phyloP scores from a whole-genome alignment of 2,329 filamentous ascomycete species.

The Dothideomycetes sp. region DNA sequence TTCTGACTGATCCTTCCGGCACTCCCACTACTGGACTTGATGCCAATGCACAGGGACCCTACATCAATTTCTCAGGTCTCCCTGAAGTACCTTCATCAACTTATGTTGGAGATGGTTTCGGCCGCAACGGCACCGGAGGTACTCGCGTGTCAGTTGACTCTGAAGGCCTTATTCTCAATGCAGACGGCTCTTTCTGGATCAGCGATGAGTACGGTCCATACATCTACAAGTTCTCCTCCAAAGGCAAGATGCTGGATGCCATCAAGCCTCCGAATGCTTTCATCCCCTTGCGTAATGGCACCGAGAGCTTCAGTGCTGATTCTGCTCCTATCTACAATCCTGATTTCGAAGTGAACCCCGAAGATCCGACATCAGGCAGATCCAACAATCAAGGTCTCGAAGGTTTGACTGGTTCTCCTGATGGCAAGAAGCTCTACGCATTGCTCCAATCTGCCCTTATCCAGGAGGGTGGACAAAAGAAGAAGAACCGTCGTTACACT shows the following conservation, averaged over 20 bases:
- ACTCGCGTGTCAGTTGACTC: constrained; percentile 53
- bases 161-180: constrained; percentile 56
- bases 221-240: constrained; percentile 53
- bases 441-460: constrained; percentile 57
- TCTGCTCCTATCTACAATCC: constrained; percentile 53
- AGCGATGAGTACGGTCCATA: constrained; percentile 64
- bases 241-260: constrained; percentile 52
- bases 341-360: constrained; percentile 41
- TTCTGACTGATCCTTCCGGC: constrained; percentile 55
- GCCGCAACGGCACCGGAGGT: constrained; percentile 50
- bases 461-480: constrained; percentile 52
- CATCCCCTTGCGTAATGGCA: constrained; percentile 54
- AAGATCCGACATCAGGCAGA: constrained; percentile 52
- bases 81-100: constrained; percentile 54
- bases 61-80: constrained; percentile 48
- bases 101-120: constrained; percentile 60
- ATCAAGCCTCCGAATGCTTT: constrained; percentile 57
- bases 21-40: constrained; percentile 57
- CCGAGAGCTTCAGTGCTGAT: constrained; percentile 52
- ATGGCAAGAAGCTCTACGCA: constrained; percentile 55
- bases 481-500: constrained; percentile 46
- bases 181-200: constrained; percentile 57
- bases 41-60: constrained; percentile 43
- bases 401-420: constrained; percentile 53
- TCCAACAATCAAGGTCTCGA: constrained; percentile 71